Evolutionary conservation across 2,329 filamentous ascomycete genomes (phyloP).

Genomic region (Coniella vitis): DNA sequence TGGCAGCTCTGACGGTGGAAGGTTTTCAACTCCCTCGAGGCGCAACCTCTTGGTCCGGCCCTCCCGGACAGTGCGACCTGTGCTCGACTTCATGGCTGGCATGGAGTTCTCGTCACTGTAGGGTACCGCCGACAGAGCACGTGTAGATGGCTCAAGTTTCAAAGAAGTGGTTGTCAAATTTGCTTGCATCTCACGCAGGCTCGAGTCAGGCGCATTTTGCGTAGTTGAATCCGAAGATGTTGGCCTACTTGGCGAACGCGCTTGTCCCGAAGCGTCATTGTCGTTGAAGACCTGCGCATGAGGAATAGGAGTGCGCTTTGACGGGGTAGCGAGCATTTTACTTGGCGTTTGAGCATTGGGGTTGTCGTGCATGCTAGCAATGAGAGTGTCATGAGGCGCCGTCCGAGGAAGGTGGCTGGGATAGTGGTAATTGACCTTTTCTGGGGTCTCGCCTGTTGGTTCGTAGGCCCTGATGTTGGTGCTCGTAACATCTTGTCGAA

Average conservation of each 20-base stretch:
- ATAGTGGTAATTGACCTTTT: constrained; percentile 75
- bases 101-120: constrained; percentile 34
- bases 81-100: constrained; percentile 42
- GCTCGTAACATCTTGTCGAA: constrained; percentile 61
- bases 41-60: constrained; percentile 29
- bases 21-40: constrained; percentile 45
- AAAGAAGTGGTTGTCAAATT: constrained; percentile 31
- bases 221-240: constrained; percentile 21
- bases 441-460: constrained; percentile 79
- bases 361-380: constrained; percentile 29
- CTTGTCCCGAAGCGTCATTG: constrained; percentile 17
- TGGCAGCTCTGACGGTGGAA: constrained; percentile 38
- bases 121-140: constrained; percentile 31
- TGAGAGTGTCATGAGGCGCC: constrained; percentile 36
- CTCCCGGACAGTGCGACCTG: constrained; percentile 25
- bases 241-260: constrained; percentile 17
- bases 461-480: constrained; percentile 71
- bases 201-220: constrained; percentile 31
- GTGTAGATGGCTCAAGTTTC: constrained; percentile 36
- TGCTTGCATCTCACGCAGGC: constrained; percentile 50
- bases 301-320: constrained; percentile 23
- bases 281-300: constrained; percentile 21
- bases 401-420: constrained; percentile 75
- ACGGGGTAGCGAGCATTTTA: constrained; percentile 22
- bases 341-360: constrained; percentile 6